Conservation (phyloP, 805 yeast species). For the Metschnikowia lachancei region DNA sequence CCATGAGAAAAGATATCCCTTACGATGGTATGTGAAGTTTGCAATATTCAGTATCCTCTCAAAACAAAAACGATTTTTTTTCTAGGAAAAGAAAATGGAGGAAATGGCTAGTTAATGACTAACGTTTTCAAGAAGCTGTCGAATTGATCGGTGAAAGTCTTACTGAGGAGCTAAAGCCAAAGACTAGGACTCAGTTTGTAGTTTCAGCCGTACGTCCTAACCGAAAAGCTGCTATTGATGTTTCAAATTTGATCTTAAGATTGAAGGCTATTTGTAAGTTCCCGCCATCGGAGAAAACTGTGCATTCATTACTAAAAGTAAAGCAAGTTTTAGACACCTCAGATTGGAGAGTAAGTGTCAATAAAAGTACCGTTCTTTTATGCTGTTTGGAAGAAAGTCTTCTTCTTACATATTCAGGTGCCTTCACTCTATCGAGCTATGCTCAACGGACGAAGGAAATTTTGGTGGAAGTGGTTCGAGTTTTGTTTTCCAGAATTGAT, state of each 20-base stretch:
- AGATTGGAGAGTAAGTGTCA: conserved; percentile 3
- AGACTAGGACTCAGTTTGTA: conserved; percentile 1
- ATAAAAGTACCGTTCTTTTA: conserved; percentile 1
- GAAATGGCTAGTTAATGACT: neutral
- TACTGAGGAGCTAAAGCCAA: neutral
- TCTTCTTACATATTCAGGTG: conserved; percentile 1
- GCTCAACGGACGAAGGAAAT: conserved; percentile 1
- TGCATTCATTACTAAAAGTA: conserved; percentile 4
- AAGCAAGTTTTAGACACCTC: neutral
- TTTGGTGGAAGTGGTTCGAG: conserved; percentile 3
- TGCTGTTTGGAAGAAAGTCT: conserved; percentile 11
- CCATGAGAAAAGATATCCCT: conserved; percentile 4
- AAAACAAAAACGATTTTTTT: neutral
- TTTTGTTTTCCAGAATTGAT: conserved; percentile 7
- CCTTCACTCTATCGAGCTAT: neutral
- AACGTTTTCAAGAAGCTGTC: conserved; percentile 6
- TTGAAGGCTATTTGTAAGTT: conserved; percentile 11
- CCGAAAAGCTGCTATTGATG: conserved; percentile 4
- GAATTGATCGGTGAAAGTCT: conserved; percentile 6
- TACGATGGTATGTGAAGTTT: conserved; percentile 12
- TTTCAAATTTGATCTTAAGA: conserved; percentile 3
- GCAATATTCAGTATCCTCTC: neutral
- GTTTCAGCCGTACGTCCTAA: conserved; percentile 3
- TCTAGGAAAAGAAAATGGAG: neutral
- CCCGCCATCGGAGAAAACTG: conserved; percentile 4